Evolutionary conservation across 108 stramenopile species (phyloP).

Genomic region (Thalassiosira profunda): DNA sequence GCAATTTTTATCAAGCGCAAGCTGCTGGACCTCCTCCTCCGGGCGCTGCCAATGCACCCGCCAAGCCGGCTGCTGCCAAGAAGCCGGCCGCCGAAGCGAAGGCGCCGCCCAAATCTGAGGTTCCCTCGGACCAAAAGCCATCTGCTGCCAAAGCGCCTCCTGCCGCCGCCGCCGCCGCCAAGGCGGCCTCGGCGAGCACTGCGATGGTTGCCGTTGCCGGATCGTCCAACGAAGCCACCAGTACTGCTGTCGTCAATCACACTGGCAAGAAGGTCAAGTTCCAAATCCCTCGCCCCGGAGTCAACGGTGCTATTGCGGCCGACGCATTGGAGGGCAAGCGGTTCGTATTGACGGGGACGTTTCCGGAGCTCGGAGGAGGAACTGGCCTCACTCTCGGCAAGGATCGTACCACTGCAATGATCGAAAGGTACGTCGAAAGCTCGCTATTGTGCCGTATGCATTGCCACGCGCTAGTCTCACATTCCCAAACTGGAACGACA

Average conservation of each 20-base stretch:
- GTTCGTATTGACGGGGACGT: slow-evolving; percentile 64
- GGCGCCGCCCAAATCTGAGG: background rate
- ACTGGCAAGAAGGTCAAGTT: slow-evolving; percentile 38
- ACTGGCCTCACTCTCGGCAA: slow-evolving; percentile 56
- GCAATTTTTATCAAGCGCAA: slow-evolving; percentile 16
- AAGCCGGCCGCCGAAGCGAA: background rate
- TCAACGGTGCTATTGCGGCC: slow-evolving; percentile 45
- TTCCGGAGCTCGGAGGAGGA: slow-evolving; percentile 74
- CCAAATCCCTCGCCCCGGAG: slow-evolving; percentile 55
- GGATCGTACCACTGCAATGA: slow-evolving; percentile 44
- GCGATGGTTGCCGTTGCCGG: slow-evolving; percentile 5
- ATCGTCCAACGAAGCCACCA: background rate
- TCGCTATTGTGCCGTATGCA: no score
- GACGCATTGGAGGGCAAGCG: slow-evolving; percentile 42
- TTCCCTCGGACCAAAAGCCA: background rate
- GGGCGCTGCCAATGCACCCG: slow-evolving; percentile 12
- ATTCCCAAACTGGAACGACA: no score
- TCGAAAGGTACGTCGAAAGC: slow-evolving; percentile 53
- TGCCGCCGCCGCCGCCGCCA: no score
- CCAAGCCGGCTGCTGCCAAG: slow-evolving; percentile 11
- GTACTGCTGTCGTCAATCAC: slow-evolving; percentile 5
- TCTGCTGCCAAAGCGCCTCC: background rate
- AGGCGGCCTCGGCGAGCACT: background rate
- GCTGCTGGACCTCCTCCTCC: slow-evolving; percentile 3
- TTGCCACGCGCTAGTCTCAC: no score